These are phyloP conservation scores for Oxyria digyna DNA, from an alignment of 148 eudicot genomes.

Conservation along the genomic window DNA sequence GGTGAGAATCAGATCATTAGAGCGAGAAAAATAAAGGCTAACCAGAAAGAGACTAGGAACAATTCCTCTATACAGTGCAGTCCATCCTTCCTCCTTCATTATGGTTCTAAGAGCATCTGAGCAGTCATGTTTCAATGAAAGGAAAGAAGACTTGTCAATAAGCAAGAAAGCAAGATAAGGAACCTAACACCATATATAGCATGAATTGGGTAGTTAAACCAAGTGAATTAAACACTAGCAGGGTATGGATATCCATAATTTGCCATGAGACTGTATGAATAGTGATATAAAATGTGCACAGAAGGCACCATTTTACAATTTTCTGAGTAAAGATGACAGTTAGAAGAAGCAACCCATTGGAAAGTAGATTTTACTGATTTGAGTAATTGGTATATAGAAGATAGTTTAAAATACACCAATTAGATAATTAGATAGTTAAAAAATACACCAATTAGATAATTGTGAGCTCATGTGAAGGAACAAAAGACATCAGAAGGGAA, in stretches of 20 bases:
- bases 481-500: conserved; percentile 11
- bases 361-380: background rate
- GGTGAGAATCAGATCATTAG: background rate
- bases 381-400: background rate
- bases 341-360: background rate
- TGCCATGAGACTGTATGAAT: background rate
- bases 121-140: background rate
- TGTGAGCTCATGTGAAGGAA: background rate
- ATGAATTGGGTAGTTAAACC: background rate
- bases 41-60: conserved; percentile 88
- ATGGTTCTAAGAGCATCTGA: conserved; percentile 94
- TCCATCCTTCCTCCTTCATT: conserved; percentile 97
- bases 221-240: background rate
- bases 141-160: background rate
- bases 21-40: conserved; percentile 12
- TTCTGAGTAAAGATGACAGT: background rate
- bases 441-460: background rate
- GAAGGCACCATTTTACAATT: background rate
- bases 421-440: background rate
- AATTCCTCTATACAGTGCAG: conserved; percentile 81
- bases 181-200: background rate
- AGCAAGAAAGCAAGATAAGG: background rate
- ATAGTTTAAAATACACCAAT: background rate
- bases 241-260: background rate
- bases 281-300: background rate